Conservation (phyloP, 805 yeast genomes). For the Lipomyces oligophaga region DNA sequence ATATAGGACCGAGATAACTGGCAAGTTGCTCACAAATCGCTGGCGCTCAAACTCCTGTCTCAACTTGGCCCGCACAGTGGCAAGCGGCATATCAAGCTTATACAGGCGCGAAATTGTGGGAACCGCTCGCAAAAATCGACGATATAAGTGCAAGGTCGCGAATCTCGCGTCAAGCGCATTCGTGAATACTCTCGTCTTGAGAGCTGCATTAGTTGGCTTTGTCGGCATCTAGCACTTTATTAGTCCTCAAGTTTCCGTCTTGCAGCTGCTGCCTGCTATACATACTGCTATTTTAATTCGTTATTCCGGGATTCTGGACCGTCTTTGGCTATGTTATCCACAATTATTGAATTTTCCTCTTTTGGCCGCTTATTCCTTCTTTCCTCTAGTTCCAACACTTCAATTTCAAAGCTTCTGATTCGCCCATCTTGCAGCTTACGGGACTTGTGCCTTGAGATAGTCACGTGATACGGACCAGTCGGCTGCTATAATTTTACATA, state of each 20-base stretch:
- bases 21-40: slow-evolving; percentile 64
- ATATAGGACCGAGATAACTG: slow-evolving; percentile 62
- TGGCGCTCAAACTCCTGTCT: slow-evolving; percentile 89
- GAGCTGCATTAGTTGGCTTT: slow-evolving; percentile 78
- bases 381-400: no score
- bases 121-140: slow-evolving; percentile 59
- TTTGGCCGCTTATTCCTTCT: no score
- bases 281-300: no score
- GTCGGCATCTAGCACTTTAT: slow-evolving; percentile 47
- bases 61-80: slow-evolving; percentile 73
- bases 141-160: slow-evolving; percentile 66
- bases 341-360: no score
- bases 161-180: slow-evolving; percentile 57
- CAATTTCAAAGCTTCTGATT: no score
- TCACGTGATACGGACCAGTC: no score
- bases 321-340: no score
- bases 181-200: slow-evolving; percentile 65
- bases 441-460: no score
- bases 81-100: slow-evolving; percentile 72
- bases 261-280: no score
- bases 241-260: background rate
- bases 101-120: slow-evolving; percentile 59
- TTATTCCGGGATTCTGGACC: no score
- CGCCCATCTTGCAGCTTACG: no score
- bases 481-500: no score